Base-by-base conservation (phyloP, 305 asterid genomes). In the Fraxinus ornus region DNA sequence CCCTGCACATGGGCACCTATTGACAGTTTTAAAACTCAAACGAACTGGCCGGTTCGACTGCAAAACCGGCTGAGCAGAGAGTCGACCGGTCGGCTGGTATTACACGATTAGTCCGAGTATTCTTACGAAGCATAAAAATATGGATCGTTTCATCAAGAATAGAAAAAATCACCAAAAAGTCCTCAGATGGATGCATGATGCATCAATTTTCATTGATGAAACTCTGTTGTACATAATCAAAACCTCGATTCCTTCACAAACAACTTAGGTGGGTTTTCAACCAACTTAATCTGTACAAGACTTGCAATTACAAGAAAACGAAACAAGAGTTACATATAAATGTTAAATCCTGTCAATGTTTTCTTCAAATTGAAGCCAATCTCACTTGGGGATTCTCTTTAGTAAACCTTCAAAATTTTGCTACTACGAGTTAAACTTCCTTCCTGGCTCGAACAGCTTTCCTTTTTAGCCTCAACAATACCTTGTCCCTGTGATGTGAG, bases 401-500 rank as follows among this genome's bases (percentile, higher is more conserved):
- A 64, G 17, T 2, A 64, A 64, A 64, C 35, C 73, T 64, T 64
- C 73, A 64, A 22, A 64, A 64, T 0, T 64, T 41, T 39, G 4
- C 60, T 26, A 15, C 86, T 86, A 83, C 79, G 86, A 87, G 89
- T 85, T 85, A 84, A 87, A 86, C 79, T 86, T 83, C 76, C 83
- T 70, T 82, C 49, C 72, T 83, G 84, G 81, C 75, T 64, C 2
- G 80, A 72, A 32, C 80, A 75, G 62, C 12, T 60, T 1, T 86
- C 89, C 0, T 52, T 21, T 66, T 79, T 70, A 32, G 84, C 64
- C 71, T 84, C 88, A 76, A n/a, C 80, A 73, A 13, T 79, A 77
- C 57, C 83, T 78, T 89, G 89, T 35, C 68, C 83, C 72, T 89
- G 89, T 28, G 86, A 75, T 1, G 89, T 64, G 30, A 91, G 91